These are phyloP conservation scores for Cunninghamia lanceolata DNA, from an alignment of 75 land plant species.

Conservation along the genomic window DNA sequence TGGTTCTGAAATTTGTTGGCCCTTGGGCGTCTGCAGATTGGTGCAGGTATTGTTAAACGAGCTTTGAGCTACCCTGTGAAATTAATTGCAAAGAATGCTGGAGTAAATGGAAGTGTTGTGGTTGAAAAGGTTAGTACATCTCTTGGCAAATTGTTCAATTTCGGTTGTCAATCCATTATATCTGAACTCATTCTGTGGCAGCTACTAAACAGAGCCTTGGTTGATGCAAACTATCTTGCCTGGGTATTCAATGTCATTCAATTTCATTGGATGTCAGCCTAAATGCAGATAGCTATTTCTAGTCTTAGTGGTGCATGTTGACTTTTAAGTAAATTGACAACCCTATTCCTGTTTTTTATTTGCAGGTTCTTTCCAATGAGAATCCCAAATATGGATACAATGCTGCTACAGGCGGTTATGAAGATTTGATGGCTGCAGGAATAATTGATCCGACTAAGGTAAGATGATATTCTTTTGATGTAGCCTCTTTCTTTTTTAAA, in stretches of 20 bases:
- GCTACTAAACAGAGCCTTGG: not conserved
- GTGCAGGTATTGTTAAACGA: constrained; percentile 85
- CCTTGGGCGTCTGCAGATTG: constrained; percentile 50
- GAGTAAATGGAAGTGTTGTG: constrained; percentile 78
- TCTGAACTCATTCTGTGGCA: not conserved
- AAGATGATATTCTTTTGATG: not conserved
- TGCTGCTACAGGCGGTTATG: constrained; percentile 78
- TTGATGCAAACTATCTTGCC: not conserved
- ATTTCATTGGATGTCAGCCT: not conserved
- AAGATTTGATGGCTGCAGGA: constrained; percentile 85
- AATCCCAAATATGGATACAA: constrained; percentile 75
- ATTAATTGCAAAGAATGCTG: constrained; percentile 89
- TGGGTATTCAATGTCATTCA: not conserved
- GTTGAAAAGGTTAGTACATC: constrained; percentile 63
- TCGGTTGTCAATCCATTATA: not conserved
- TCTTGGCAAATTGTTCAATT: not conserved
- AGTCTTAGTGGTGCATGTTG: not conserved
- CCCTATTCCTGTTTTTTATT: not conserved
- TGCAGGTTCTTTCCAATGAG: constrained; percentile 63
- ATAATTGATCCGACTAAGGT: constrained; percentile 94
- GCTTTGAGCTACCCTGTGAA: constrained; percentile 77
- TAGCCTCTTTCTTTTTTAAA: not conserved
- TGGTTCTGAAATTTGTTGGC: not conserved
- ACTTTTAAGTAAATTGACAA: not conserved
- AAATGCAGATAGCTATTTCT: not conserved